These are phyloP conservation scores for Pestalotiopsis sp. DNA, from an alignment of 2,329 filamentous ascomycete species.

Conservation along the genomic window DNA sequence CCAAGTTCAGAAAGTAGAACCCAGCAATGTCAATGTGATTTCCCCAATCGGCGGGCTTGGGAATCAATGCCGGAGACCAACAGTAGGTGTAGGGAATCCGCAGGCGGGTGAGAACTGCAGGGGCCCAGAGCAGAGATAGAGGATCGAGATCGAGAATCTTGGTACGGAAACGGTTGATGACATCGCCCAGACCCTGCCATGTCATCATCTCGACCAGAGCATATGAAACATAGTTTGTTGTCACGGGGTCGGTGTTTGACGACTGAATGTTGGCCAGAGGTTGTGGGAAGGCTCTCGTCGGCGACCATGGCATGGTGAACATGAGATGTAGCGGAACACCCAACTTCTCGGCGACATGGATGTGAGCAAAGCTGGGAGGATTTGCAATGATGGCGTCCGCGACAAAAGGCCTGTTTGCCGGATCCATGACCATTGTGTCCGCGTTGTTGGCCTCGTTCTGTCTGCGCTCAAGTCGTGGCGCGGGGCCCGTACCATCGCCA, in stretches of 20 bases:
- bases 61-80: constrained; percentile 62
- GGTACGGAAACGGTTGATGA: constrained; percentile 86
- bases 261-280: constrained; percentile 79
- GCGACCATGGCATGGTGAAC: constrained; percentile 92
- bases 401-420: constrained; percentile 30
- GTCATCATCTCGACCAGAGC: constrained; percentile 88
- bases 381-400: constrained; percentile 52
- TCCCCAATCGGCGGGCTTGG: constrained; percentile 57
- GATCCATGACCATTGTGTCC: constrained; percentile 18
- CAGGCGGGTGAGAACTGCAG: constrained; percentile 75
- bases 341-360: constrained; percentile 67
- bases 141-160: constrained; percentile 71
- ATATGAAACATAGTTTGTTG: constrained; percentile 79
- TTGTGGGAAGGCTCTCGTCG: constrained; percentile 83
- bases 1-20: constrained; percentile 53
- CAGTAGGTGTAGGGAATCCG: constrained; percentile 87
- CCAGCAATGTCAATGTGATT: constrained; percentile 55
- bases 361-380: constrained; percentile 66
- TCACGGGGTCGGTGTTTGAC: constrained; percentile 67
- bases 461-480: constrained; percentile 39
- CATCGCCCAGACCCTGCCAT: constrained; percentile 88
- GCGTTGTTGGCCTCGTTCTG: constrained; percentile 18
- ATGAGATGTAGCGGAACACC: constrained; percentile 71
- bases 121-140: constrained; percentile 80
- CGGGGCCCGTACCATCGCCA: constrained; percentile 59